These are phyloP conservation scores for Parastagonospora avenae DNA, from an alignment of 2,329 filamentous ascomycete genomes.

Conservation along the genomic window DNA sequence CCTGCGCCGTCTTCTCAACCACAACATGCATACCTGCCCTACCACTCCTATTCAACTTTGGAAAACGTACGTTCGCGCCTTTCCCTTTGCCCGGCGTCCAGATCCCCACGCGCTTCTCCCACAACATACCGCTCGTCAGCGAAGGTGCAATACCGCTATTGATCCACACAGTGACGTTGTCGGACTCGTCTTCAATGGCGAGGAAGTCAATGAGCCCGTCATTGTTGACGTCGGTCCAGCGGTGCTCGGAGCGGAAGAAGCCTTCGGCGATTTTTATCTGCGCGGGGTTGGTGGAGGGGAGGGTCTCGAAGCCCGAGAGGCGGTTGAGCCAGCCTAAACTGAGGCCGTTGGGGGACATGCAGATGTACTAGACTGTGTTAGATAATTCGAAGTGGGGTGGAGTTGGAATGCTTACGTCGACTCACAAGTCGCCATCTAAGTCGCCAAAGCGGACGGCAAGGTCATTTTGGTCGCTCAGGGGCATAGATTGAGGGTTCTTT, in stretches of 20 bases:
- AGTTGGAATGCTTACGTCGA: conserved; percentile 3
- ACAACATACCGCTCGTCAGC: conserved; percentile 12
- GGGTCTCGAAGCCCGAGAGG: conserved; percentile 24
- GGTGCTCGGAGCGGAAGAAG: conserved; percentile 45
- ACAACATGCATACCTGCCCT: conserved; percentile 7
- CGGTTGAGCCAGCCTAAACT: conserved; percentile 12
- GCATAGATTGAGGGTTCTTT: conserved; percentile 20
- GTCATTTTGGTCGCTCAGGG: conserved; percentile 29
- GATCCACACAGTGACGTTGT: conserved; percentile 38
- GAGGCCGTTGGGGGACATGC: conserved; percentile 10
- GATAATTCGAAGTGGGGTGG: background rate
- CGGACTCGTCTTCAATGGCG: conserved; percentile 40
- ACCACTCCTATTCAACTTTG: conserved; percentile 3
- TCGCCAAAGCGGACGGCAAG: conserved; percentile 41
- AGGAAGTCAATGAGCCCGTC: conserved; percentile 41
- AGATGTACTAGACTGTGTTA: conserved; percentile 7
- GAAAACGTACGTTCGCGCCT: conserved; percentile 17
- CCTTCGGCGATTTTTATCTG: conserved; percentile 13
- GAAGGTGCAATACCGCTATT: conserved; percentile 29
- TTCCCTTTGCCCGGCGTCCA: conserved; percentile 12
- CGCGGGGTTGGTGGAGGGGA: conserved; percentile 26
- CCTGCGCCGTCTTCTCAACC: background rate
- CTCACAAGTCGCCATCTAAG: conserved; percentile 25
- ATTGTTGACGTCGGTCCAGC: conserved; percentile 49
- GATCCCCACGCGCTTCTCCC: background rate